Conservation (phyloP, 768 basidiomycete species). For the Boletus eberwhitei region DNA sequence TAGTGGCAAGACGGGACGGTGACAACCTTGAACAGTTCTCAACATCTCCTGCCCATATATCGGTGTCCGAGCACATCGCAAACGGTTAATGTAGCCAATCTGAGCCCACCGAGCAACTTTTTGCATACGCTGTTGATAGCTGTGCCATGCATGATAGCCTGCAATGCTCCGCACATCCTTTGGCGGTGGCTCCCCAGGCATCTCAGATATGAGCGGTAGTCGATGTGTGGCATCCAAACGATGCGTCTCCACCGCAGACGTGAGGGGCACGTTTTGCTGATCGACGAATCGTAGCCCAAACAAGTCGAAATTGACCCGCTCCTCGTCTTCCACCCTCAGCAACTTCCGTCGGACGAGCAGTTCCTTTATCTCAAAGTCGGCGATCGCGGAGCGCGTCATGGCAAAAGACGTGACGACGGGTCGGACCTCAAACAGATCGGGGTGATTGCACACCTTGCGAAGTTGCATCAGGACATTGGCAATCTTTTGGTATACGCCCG, state of each 20-base stretch:
- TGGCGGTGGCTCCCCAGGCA: conserved; percentile 63
- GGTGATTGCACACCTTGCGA: conserved; percentile 94
- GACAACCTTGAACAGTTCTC: conserved; percentile 34
- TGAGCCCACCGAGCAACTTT: conserved; percentile 64
- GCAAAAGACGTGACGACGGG: conserved; percentile 77
- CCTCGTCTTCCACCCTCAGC: conserved; percentile 49
- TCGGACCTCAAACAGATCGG: conserved; percentile 87
- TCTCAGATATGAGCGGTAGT: conserved; percentile 51
- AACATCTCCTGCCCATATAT: conserved; percentile 48
- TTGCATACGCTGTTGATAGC: conserved; percentile 46
- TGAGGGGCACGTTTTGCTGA: conserved; percentile 48
- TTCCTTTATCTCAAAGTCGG: conserved; percentile 84
- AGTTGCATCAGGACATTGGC: conserved; percentile 98
- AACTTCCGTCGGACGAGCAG: conserved; percentile 77
- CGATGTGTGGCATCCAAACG: conserved; percentile 57
- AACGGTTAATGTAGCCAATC: conserved; percentile 67
- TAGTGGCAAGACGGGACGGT: conserved; percentile 50
- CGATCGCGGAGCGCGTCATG: conserved; percentile 70
- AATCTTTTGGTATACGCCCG: conserved; percentile 84
- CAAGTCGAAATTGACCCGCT: conserved; percentile 56
- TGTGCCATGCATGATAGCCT: conserved; percentile 60
- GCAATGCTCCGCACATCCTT: conserved; percentile 71
- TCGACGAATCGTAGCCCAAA: conserved; percentile 64
- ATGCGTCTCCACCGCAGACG: conserved; percentile 52
- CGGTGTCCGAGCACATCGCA: conserved; percentile 56